Conservation (phyloP, 257 asterid genomes). For the Sherardia arvensis region DNA sequence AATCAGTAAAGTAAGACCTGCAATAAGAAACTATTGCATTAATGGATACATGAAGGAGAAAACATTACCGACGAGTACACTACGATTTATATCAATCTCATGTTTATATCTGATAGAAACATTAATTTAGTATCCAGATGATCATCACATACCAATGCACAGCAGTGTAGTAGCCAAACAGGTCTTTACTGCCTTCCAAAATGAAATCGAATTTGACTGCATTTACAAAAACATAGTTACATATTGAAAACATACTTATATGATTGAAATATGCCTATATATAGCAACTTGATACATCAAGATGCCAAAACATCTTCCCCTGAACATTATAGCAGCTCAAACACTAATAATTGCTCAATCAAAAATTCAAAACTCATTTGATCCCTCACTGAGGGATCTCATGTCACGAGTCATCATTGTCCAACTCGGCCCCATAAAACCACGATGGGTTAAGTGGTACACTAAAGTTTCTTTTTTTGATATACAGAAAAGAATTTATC, state of each 20-base stretch:
- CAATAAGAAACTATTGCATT: slow-evolving; percentile 4
- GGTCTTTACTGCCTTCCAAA: slow-evolving; percentile 57
- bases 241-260: not conserved
- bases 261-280: not conserved
- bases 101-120: not conserved
- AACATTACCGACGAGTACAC: slow-evolving; percentile 1
- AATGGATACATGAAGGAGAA: slow-evolving; percentile 1
- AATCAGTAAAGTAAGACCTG: slow-evolving; percentile 69
- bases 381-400: too few relatives aligned
- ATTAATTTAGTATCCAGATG: not conserved
- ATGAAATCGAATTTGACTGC: slow-evolving; percentile 80
- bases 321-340: slow-evolving; percentile 1
- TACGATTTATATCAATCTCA: not conserved
- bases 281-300: slow-evolving; percentile 1
- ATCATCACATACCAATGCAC: slow-evolving; percentile 61
- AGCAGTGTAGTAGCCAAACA: slow-evolving; percentile 43
- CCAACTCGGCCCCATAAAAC: not conserved
- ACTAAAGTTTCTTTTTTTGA: not conserved
- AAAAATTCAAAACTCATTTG: not conserved
- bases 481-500: not conserved
- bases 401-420: not conserved
- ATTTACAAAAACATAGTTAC: slow-evolving; percentile 12
- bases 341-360: not conserved
- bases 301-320: slow-evolving; percentile 1
- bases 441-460: not conserved